phyloP scores from a whole-genome alignment of 192 early-diverging fungal species.

The Mortierella antarctica region DNA sequence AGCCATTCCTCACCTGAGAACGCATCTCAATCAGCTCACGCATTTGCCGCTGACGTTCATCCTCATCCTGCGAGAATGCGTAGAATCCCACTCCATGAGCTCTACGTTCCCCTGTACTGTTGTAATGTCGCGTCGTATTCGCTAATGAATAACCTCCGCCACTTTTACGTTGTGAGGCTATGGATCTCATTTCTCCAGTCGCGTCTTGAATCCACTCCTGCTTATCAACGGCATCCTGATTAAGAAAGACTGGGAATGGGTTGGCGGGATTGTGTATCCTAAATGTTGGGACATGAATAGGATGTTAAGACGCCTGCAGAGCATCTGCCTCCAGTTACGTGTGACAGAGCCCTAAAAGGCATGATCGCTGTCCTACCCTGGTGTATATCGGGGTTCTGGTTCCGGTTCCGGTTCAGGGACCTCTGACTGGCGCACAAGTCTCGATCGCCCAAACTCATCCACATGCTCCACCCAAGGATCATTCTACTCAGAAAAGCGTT shows the following conservation, averaged over 20 bases:
- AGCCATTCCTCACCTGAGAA: slow-evolving; percentile 47
- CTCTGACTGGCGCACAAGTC: slow-evolving; percentile 69
- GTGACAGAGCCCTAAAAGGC: not conserved
- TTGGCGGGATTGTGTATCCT: slow-evolving; percentile 28
- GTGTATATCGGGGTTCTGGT: not conserved
- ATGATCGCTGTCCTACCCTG: slow-evolving; percentile 8
- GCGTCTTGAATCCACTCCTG: slow-evolving; percentile 33
- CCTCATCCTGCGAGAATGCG: slow-evolving; percentile 72
- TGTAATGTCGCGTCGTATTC: slow-evolving; percentile 52
- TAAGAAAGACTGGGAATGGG: slow-evolving; percentile 38
- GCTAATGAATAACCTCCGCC: slow-evolving; percentile 13
- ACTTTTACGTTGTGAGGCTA: not conserved
- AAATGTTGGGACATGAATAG: not conserved
- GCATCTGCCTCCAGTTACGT: not conserved
- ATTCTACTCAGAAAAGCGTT: slow-evolving; percentile 10
- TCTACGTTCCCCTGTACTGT: slow-evolving; percentile 65
- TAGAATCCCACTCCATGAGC: slow-evolving; percentile 78
- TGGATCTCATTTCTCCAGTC: slow-evolving; percentile 13
- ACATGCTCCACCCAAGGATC: slow-evolving; percentile 83
- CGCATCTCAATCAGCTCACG: slow-evolving; percentile 66
- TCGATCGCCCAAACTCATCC: slow-evolving; percentile 81
- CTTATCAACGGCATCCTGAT: slow-evolving; percentile 23
- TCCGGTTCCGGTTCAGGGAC: slow-evolving; percentile 31
- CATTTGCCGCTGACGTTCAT: slow-evolving; percentile 70
- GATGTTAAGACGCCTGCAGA: not conserved